These are phyloP conservation scores for Posidonia oceanica DNA, from an alignment of 116 monocot genomes.

Conservation along the genomic window DNA sequence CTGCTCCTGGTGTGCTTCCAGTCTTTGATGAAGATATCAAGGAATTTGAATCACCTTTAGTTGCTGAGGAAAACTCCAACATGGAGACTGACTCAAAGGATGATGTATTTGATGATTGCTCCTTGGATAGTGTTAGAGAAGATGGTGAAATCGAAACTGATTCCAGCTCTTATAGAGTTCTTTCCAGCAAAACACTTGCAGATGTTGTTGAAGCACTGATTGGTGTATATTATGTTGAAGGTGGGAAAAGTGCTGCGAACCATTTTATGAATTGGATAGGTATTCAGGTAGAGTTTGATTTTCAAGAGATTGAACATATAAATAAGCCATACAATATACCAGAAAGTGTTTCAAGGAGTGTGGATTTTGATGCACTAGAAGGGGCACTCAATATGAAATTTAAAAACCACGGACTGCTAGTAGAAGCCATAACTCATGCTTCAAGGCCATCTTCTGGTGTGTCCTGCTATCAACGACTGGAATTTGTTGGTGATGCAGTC, in stretches of 20 bases:
- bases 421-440: slow-evolving; percentile 96
- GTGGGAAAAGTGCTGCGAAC: slow-evolving; percentile 76
- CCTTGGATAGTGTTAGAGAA: slow-evolving; percentile 41
- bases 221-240: slow-evolving; percentile 92
- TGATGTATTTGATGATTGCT: slow-evolving; percentile 37
- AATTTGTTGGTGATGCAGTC: slow-evolving; percentile 96
- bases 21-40: slow-evolving; percentile 90
- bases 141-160: slow-evolving; percentile 90
- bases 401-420: slow-evolving; percentile 42
- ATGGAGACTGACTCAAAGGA: slow-evolving; percentile 11
- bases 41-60: slow-evolving; percentile 38
- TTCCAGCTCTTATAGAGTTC: slow-evolving; percentile 73
- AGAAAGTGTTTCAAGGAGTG: slow-evolving; percentile 58
- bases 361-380: slow-evolving; percentile 77
- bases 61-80: slow-evolving; percentile 25
- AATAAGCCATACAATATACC: slow-evolving; percentile 55
- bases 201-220: slow-evolving; percentile 97
- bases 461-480: slow-evolving; percentile 85
- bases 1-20: slow-evolving; percentile 92
- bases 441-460: slow-evolving; percentile 97
- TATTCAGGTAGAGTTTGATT: slow-evolving; percentile 66
- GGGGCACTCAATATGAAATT: slow-evolving; percentile 48
- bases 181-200: slow-evolving; percentile 92
- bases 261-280: slow-evolving; percentile 93
- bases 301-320: slow-evolving; percentile 30